phyloP scores from a whole-genome alignment of 2,329 filamentous ascomycete species.

The Aspergillus amoenus region DNA sequence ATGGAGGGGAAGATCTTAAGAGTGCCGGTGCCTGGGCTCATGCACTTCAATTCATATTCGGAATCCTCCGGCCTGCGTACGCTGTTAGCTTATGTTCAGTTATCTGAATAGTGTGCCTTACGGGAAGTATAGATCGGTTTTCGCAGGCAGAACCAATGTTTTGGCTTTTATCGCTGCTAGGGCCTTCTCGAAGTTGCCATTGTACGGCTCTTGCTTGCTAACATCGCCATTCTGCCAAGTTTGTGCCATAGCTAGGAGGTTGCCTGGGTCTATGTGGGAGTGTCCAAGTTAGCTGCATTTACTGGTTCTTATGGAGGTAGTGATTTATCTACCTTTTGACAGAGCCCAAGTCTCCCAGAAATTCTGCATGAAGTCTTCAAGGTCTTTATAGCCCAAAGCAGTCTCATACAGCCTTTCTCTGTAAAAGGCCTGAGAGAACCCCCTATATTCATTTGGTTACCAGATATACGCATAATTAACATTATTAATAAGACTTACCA shows the following conservation, averaged over 20 bases:
- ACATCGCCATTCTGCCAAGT: slow-evolving; percentile 77
- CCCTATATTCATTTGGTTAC: slow-evolving; percentile 46
- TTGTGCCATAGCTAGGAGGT: slow-evolving; percentile 71
- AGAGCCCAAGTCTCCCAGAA: slow-evolving; percentile 77
- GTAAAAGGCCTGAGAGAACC: slow-evolving; percentile 78
- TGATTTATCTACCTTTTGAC: slow-evolving; percentile 53
- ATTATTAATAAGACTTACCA: slow-evolving; percentile 44
- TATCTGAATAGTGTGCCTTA: slow-evolving; percentile 34
- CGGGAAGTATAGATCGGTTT: slow-evolving; percentile 80
- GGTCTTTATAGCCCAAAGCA: slow-evolving; percentile 61
- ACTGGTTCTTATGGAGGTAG: neutral
- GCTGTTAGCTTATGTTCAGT: slow-evolving; percentile 8
- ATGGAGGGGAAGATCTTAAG: slow-evolving; percentile 59
- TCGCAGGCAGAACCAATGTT: slow-evolving; percentile 66
- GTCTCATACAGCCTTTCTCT: slow-evolving; percentile 67
- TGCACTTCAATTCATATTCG: slow-evolving; percentile 66
- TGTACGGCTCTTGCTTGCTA: slow-evolving; percentile 67
- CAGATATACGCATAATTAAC: neutral
- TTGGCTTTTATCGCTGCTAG: slow-evolving; percentile 71
- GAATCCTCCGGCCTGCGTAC: slow-evolving; percentile 68
- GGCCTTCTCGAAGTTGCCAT: slow-evolving; percentile 64
- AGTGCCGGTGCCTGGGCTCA: slow-evolving; percentile 59
- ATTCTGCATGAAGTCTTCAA: slow-evolving; percentile 71
- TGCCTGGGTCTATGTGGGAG: slow-evolving; percentile 61
- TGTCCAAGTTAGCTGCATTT: neutral